Percentiles rank a stretch among this genome's conserved stretches.
phyloP scores from a whole-genome alignment of 306 rosid genomes.

The Prunus campanulata region DNA sequence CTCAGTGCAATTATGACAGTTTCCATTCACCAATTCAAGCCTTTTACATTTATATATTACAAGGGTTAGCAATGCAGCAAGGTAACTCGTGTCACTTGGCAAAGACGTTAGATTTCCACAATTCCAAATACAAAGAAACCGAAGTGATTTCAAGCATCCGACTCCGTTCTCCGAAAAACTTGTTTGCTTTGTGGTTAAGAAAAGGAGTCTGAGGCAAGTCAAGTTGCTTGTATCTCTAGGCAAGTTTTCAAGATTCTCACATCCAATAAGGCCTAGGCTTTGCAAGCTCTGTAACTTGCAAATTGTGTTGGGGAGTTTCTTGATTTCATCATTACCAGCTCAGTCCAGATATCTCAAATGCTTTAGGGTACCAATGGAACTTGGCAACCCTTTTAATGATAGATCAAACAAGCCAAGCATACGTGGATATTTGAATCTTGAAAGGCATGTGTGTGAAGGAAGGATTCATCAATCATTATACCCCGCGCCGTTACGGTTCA shows the following conservation, averaged over 20 bases:
- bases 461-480: background rate
- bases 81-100: background rate
- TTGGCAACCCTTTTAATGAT: constrained; percentile 12
- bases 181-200: background rate
- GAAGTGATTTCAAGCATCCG: constrained; percentile 6
- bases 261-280: background rate
- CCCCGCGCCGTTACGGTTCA: too few relatives aligned
- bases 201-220: background rate
- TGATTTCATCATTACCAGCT: background rate
- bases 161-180: background rate
- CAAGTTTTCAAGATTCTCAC: background rate
- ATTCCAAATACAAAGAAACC: background rate
- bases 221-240: background rate
- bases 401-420: background rate
- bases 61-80: background rate
- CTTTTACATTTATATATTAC: background rate
- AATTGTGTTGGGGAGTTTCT: constrained; percentile 17
- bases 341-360: constrained; percentile 9
- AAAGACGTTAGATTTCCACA: background rate
- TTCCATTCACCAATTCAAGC: background rate
- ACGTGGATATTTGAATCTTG: background rate
- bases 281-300: constrained; percentile 18
- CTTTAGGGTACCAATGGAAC: constrained; percentile 9
- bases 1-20: background rate
- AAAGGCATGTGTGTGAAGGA: background rate